Evolutionary conservation across 495 filamentous ascomycete species (phyloP).

Genomic region (Neurospora sp.): DNA sequence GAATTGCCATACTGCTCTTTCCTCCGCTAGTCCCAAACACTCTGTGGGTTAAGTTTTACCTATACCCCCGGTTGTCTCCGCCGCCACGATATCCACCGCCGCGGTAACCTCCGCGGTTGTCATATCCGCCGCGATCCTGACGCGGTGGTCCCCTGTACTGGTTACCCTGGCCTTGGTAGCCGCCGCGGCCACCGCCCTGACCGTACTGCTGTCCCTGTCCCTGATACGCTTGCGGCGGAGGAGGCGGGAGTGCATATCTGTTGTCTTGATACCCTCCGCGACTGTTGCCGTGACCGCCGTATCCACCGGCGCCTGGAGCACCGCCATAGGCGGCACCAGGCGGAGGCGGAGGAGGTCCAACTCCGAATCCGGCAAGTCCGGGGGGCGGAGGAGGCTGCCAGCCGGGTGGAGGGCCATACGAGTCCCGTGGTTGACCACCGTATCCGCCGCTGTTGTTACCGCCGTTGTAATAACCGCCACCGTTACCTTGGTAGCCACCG

Average conservation of each 20-base stretch:
- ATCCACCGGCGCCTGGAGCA: not conserved
- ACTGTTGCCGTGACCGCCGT: not conserved
- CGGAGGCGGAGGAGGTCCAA: constrained; percentile 39
- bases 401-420: constrained; percentile 25
- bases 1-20: not conserved
- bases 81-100: constrained; percentile 5
- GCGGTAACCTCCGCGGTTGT: constrained; percentile 1
- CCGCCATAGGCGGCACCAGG: constrained; percentile 14
- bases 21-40: not conserved
- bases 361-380: constrained; percentile 32
- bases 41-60: not conserved
- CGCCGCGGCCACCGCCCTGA: constrained; percentile 12
- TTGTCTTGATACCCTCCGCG: not conserved
- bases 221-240: constrained; percentile 1
- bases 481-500: constrained; percentile 12
- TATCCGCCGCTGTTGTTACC: constrained; percentile 21
- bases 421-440: constrained; percentile 10
- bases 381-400: constrained; percentile 36
- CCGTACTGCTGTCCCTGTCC: constrained; percentile 2
- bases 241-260: constrained; percentile 1
- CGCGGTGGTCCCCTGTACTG: constrained; percentile 1
- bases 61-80: not conserved
- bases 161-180: constrained; percentile 9
- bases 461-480: constrained; percentile 12
- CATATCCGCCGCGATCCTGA: constrained; percentile 4